Evolutionary conservation across 202 grass and related monocot genomes (phyloP).

Genomic region (Setaria italica): DNA sequence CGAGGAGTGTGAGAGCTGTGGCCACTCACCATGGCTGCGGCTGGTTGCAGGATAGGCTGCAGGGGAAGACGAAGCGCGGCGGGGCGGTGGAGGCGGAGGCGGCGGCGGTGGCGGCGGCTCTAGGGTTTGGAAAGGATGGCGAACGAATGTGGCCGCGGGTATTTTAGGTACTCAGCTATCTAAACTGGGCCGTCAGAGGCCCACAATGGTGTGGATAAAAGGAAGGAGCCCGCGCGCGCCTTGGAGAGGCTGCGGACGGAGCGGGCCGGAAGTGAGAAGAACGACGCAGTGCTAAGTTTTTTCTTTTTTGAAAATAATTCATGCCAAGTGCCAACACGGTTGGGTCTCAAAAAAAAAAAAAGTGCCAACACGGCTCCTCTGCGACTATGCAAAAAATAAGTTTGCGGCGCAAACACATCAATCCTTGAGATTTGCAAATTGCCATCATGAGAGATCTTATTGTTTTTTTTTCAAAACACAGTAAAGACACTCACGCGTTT

Average conservation of each 20-base stretch:
- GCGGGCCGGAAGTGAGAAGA: too few species aligned
- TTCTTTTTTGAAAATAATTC: too few species aligned
- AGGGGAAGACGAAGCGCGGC: background rate
- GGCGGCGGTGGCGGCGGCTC: background rate
- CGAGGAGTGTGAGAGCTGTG: background rate
- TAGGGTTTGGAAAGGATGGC: background rate
- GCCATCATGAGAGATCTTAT: too few species aligned
- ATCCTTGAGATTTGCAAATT: background rate
- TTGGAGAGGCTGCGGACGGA: too few species aligned
- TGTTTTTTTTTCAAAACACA: too few species aligned
- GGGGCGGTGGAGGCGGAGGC: background rate
- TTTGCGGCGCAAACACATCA: background rate
- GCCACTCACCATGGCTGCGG: constrained; percentile 43
- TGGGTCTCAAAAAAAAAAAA: too few species aligned
- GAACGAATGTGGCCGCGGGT: background rate
- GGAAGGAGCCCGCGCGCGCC: too few species aligned
- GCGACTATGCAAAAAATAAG: background rate
- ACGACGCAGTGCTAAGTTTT: too few species aligned
- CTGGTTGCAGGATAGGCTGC: background rate
- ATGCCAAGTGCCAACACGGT: too few species aligned
- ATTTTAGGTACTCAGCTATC: background rate
- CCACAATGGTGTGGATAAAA: background rate
- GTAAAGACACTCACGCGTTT: background rate
- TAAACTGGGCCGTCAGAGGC: background rate
- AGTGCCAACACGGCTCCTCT: background rate